Base-by-base conservation (phyloP, 352 stramenopile genomes). In the Pelagophyceae sp. region DNA sequence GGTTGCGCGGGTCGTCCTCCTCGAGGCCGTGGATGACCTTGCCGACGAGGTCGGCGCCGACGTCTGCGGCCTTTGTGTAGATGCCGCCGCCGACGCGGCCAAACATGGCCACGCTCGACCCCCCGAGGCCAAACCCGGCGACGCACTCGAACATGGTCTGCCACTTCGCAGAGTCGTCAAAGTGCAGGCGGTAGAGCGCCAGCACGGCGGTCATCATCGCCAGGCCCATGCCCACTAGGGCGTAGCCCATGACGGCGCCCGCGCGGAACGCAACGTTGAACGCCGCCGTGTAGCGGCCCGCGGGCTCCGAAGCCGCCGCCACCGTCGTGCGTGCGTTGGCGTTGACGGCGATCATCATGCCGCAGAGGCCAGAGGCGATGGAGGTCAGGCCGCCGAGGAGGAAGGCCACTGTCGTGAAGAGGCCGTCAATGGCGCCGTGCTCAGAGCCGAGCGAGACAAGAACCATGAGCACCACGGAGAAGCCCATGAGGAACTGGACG, bases 281-380 rank as follows among this genome's bases (percentile, higher is more conserved):
- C 72, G 93, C 94, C 61, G 92, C 87, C 33, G 89, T 95, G 92
- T 94, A 98, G 6, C n/a, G 5, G 82, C 93, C 93, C 58, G 89
- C 87, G n/a, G 88, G 82, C 79, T 93, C 90, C 82, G 96, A 96
- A 87, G 98, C 96, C 71, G 95, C 95, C 72, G 92, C 95, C 67
- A 98, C 90, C 63, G 96, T 99, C 72, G 96, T 99, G 82, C 96
- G 92, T 17, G 97, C 96, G 87, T 99, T 99, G 76, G 95, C 94
- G 87, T 97, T 98, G 29, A 99, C 96, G 35, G 96, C 96, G 45
- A 99, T 94, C 88, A 98, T 98, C 96, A 99, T 99, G 76, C 96
- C 96, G 82, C 99, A 92, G 88, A 98, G 99, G 77, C 96, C 96
- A 67, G 92, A 93, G 35, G 93, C 85, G 87, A 98, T 98, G 63